These are phyloP conservation scores for Amoebophrya sp. DNA, from an alignment of 169 alveolate species.

Conservation along the genomic window DNA sequence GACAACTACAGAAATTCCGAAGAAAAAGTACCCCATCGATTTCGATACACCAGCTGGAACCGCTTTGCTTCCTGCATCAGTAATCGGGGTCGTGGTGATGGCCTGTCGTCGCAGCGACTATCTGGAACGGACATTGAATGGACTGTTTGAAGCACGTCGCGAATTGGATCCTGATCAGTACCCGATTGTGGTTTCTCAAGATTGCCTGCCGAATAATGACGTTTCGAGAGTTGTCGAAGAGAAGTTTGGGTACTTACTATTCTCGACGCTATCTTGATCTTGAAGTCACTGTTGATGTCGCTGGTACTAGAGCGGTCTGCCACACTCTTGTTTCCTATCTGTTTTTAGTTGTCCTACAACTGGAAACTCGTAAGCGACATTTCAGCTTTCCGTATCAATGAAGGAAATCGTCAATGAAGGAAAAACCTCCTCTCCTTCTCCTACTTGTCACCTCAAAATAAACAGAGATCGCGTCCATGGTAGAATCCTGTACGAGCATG, in stretches of 20 bases:
- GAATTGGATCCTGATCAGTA: not conserved
- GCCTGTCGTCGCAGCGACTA: constrained; percentile 15
- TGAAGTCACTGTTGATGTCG: too few species aligned
- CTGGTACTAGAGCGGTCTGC: not conserved
- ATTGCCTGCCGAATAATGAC: not conserved
- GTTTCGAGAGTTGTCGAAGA: too few species aligned
- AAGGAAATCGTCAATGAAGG: too few species aligned
- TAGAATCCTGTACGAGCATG: not conserved
- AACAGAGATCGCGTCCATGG: not conserved
- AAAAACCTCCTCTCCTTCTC: too few species aligned
- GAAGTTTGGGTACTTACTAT: too few species aligned
- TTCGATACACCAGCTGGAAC: not conserved
- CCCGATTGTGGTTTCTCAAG: not conserved
- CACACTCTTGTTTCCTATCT: too few species aligned
- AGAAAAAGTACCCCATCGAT: not conserved
- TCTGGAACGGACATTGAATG: not conserved
- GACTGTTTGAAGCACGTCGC: not conserved
- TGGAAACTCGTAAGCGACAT: too few species aligned
- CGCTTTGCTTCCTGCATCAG: not conserved
- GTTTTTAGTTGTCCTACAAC: too few species aligned
- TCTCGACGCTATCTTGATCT: too few species aligned
- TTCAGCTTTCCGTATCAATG: too few species aligned
- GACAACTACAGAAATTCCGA: too few species aligned
- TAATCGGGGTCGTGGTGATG: not conserved
- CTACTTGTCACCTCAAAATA: too few species aligned